Evolutionary conservation across 2,329 filamentous ascomycete species (phyloP).

Genomic region (Fusarium redolens): DNA sequence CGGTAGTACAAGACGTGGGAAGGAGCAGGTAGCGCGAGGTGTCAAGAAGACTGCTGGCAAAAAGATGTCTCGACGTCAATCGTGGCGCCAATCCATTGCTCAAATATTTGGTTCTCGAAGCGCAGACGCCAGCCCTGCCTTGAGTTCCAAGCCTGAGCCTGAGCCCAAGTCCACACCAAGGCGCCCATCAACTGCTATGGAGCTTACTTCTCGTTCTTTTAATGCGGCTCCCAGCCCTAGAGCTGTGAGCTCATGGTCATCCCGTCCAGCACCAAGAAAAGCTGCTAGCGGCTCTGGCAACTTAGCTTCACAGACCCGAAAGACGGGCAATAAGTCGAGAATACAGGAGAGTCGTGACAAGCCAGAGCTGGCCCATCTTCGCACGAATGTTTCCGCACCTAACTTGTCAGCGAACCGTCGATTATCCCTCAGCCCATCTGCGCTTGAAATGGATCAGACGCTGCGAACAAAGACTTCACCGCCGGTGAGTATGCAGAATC

Average conservation of each 20-base stretch:
- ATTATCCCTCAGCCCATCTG: constrained; percentile 12
- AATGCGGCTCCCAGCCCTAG: neutral
- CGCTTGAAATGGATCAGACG: constrained; percentile 25
- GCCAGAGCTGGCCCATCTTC: constrained; percentile 28
- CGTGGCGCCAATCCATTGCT: constrained; percentile 32
- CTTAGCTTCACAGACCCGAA: constrained; percentile 12
- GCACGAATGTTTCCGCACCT: constrained; percentile 41
- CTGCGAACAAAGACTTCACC: constrained; percentile 52
- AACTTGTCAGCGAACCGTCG: constrained; percentile 39
- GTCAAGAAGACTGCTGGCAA: neutral
- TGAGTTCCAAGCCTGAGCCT: neutral
- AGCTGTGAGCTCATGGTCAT: neutral
- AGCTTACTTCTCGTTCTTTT: neutral
- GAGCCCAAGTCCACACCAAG: constrained; percentile 6
- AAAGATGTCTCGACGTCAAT: constrained; percentile 29
- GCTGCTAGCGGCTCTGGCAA: constrained; percentile 6
- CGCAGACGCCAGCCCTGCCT: constrained; percentile 13
- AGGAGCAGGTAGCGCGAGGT: neutral
- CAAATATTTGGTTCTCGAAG: constrained; percentile 35
- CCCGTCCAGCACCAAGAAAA: constrained; percentile 6
- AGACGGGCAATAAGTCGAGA: neutral
- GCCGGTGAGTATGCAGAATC: constrained; percentile 58
- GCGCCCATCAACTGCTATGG: constrained; percentile 23
- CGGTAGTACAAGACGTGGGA: constrained; percentile 7
- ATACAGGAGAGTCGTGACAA: constrained; percentile 16